A percentile compares a stretch with the other conserved stretches of the same genome.
Evolutionary conservation across 306 rosid species (phyloP).

Genomic region (Pyrus pyrifolia): DNA sequence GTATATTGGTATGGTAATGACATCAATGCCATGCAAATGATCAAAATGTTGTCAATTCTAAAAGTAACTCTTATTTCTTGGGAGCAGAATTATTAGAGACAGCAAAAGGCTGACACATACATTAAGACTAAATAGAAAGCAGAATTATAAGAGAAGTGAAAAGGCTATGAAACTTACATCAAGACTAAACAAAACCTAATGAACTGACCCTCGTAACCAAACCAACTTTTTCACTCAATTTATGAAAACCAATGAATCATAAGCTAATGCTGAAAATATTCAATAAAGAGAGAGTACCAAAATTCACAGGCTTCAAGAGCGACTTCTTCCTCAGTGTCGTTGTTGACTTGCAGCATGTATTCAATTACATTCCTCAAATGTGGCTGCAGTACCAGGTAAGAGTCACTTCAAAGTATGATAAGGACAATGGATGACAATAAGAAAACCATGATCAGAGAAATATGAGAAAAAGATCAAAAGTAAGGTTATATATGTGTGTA

Average conservation of each 20-base stretch:
- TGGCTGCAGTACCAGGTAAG: conserved; percentile 53
- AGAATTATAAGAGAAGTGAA: not conserved
- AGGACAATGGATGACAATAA: not conserved
- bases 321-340: conserved; percentile 89
- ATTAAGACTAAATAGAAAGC: not conserved
- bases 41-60: not conserved
- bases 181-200: not conserved
- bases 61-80: not conserved
- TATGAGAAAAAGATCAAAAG: not conserved
- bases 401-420: conserved; percentile 22
- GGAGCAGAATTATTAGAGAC: not conserved
- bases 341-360: conserved; percentile 97
- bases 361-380: conserved; percentile 78
- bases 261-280: conserved; percentile 7
- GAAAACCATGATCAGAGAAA: conserved; percentile 1
- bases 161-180: not conserved
- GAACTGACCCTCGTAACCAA: not conserved
- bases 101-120: not conserved
- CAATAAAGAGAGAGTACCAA: conserved; percentile 48
- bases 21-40: not conserved
- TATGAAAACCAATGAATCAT: conserved; percentile 4
- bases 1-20: not conserved
- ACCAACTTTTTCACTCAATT: conserved; percentile 6
- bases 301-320: conserved; percentile 99
- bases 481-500: no score